Base-by-base conservation (phyloP, 495 filamentous ascomycete species). In the Cudoniella acicularis region DNA sequence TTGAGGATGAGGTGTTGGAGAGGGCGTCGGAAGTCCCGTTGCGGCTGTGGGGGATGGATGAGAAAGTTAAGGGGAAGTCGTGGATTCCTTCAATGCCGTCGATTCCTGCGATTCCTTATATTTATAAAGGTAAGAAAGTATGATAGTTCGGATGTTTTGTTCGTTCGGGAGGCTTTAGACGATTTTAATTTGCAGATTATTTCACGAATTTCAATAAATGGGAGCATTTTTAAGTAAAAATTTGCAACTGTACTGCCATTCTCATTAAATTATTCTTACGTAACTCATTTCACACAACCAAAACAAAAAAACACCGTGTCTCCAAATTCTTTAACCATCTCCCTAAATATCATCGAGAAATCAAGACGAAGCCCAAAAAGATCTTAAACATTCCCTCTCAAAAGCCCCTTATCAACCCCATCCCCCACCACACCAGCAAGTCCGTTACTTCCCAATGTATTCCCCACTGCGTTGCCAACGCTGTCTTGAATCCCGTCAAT, bases 301-400 rank as follows among this genome's bases (percentile, higher is more conserved):
- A 49, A 24, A 20, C 1, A 11, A 49, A 49, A 20, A 49, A 21
- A 20, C 47, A 21, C 22, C 47, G 23, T 2, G 13, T 23, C 17
- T 21, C 23, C 47, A 52, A 52, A 24, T n/a, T 40, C 0, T 23
- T 21, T 42, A 18, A 23, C 24, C 20, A 2, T 18, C 47, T 57
- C 1, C 41, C 43, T 9, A 41, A 41, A 41, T 41, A 41, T 41
- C 36, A n/a, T 41, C 36, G 9, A 41, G 36, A 41, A 41, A 41
- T 41, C 36, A 11, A 10, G 0, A 26, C 11, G 3, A n/a, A n/a
- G n/a, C n/a, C n/a, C n/a, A n/a, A n/a, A n/a, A n/a, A n/a, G n/a
- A n/a, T n/a, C n/a, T 59, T 40, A 59, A 4, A 49, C 49, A 55
- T 63, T 66, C 2, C 64, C 61, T 23, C 56, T 64, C 58, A 67